Conservation (phyloP, 306 rosid genomes). For the Herpetospermum pedunculosum region DNA sequence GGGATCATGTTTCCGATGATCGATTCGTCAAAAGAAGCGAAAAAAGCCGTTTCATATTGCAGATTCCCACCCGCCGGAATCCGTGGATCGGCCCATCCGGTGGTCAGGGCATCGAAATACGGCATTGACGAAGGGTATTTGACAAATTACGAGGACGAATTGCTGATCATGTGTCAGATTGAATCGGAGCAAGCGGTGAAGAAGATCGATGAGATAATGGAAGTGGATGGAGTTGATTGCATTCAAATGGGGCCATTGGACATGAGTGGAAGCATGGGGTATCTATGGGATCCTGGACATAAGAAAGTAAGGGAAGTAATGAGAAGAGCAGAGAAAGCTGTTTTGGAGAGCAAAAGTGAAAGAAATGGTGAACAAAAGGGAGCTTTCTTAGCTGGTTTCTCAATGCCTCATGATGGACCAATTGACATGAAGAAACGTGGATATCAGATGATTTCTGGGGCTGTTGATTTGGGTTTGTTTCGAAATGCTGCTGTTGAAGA, state of each 20-base stretch:
- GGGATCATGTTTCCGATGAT: conserved; percentile 84
- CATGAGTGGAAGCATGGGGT: conserved; percentile 72
- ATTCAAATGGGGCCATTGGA: conserved; percentile 84
- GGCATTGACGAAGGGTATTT: conserved; percentile 73
- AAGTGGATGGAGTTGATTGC: conserved; percentile 71
- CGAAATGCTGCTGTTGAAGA: conserved; percentile 52
- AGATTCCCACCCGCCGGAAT: conserved; percentile 52
- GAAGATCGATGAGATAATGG: conserved; percentile 31
- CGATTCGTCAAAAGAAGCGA: conserved; percentile 43
- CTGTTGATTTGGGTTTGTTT: conserved; percentile 52
- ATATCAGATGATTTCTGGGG: conserved; percentile 54
- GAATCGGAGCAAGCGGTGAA: conserved; percentile 43
- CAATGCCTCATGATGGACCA: conserved; percentile 46
- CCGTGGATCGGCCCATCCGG: conserved; percentile 76
- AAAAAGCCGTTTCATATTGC: conserved; percentile 55
- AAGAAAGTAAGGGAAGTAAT: conserved; percentile 49
- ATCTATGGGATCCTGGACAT: conserved; percentile 63
- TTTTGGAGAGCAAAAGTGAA: conserved; percentile 22
- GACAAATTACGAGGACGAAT: conserved; percentile 42
- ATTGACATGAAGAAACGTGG: conserved; percentile 45
- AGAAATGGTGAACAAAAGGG: conserved; percentile 21
- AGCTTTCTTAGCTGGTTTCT: conserved; percentile 45
- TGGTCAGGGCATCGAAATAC: conserved; percentile 55
- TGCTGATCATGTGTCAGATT: conserved; percentile 62
- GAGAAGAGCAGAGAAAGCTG: conserved; percentile 47